These are phyloP conservation scores for Psidium friedrichsthalianum DNA, from an alignment of 345 rosid species.

Conservation along the genomic window DNA sequence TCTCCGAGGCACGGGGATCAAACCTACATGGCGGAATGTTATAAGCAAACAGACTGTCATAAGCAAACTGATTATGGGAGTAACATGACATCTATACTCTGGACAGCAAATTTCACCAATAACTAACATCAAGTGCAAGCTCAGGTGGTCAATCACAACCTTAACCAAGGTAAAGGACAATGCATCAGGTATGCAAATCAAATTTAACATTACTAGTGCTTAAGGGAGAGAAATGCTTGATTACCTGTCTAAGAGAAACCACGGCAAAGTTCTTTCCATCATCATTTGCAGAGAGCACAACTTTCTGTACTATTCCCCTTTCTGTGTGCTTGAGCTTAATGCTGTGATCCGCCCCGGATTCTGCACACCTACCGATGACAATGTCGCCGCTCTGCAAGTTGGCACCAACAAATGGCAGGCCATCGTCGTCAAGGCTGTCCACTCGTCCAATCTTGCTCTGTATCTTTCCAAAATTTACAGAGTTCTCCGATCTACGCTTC, in stretches of 20 bases:
- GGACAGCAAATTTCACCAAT: not conserved
- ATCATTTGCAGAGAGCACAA: constrained; percentile 75
- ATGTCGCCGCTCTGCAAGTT: constrained; percentile 77
- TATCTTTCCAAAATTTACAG: constrained; percentile 52
- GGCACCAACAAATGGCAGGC: constrained; percentile 79
- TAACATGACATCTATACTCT: not conserved
- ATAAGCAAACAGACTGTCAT: not conserved
- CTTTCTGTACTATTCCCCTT: constrained; percentile 86
- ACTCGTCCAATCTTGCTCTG: constrained; percentile 67
- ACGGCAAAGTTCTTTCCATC: constrained; percentile 90
- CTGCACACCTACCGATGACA: constrained; percentile 74
- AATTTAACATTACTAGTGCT: not conserved
- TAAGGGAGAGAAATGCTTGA: not conserved
- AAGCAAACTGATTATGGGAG: not conserved
- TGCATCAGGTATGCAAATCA: not conserved
- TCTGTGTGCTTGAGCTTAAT: constrained; percentile 86
- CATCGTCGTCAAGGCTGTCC: constrained; percentile 87
- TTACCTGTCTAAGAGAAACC: constrained; percentile 83
- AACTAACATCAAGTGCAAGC: not conserved
- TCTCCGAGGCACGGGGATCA: constrained; percentile 87
- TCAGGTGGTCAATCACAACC: not conserved
- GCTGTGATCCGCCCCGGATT: constrained; percentile 75
- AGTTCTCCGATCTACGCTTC: constrained; percentile 45
- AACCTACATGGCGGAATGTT: constrained; percentile 28
- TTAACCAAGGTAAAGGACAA: not conserved